Conservation (phyloP, 2,329 filamentous ascomycete genomes). For the Stemphylium vesicarium region DNA sequence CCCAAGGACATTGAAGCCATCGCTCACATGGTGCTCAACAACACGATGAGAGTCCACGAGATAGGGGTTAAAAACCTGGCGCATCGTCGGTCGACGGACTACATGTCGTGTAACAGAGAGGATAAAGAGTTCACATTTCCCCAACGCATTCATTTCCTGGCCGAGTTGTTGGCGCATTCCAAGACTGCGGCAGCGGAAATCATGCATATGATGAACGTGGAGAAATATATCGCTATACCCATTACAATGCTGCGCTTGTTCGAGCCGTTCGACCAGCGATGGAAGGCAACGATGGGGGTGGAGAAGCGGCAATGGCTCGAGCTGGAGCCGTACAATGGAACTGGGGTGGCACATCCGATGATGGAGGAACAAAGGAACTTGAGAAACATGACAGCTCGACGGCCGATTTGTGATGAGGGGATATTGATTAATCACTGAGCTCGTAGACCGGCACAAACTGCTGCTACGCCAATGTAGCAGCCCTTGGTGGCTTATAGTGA, state of each 20-base stretch:
- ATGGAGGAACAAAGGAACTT: background rate
- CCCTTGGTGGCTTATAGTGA: too few species aligned
- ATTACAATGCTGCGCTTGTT: background rate
- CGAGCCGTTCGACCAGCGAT: background rate
- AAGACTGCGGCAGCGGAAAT: constrained; percentile 4
- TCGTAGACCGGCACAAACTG: too few species aligned
- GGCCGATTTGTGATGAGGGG: background rate
- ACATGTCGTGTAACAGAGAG: background rate
- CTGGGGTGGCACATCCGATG: constrained; percentile 1
- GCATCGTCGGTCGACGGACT: background rate
- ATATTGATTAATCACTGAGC: background rate
- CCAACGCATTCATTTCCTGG: constrained; percentile 7
- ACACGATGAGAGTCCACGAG: background rate
- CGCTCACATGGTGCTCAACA: background rate
- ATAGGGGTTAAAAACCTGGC: background rate
- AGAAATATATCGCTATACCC: constrained; percentile 1
- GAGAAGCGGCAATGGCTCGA: background rate
- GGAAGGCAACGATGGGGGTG: background rate
- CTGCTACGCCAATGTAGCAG: too few species aligned
- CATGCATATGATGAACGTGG: background rate
- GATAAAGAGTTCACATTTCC: constrained; percentile 6
- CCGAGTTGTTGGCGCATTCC: background rate
- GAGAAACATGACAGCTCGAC: background rate
- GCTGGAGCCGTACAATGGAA: background rate
- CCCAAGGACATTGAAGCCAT: background rate